Percentiles rank a stretch among this genome's conserved stretches.
Conservation (phyloP, 2,329 filamentous ascomycete species). For the Fusarium dlaminii region DNA sequence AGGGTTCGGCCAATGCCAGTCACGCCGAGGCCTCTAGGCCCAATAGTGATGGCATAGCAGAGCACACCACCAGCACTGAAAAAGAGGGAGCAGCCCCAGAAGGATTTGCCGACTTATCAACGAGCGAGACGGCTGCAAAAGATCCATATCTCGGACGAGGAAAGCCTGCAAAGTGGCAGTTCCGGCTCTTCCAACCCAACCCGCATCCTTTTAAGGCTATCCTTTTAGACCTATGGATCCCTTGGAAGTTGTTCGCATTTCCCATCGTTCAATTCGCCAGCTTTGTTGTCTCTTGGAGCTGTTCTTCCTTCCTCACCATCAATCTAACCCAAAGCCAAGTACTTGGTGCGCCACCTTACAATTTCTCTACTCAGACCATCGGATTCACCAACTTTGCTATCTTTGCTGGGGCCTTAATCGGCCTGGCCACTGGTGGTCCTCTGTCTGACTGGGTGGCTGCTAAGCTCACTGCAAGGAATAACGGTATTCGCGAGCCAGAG, state of each 20-base stretch:
- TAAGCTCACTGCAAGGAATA: not conserved
- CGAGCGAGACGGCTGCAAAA: not conserved
- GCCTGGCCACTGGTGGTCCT: not conserved
- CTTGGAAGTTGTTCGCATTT: not conserved
- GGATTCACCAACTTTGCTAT: not conserved
- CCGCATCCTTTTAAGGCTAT: not conserved
- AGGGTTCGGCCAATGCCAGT: not conserved
- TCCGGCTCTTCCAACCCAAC: not conserved
- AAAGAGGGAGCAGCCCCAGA: not conserved
- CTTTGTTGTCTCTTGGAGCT: not conserved
- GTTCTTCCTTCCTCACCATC: not conserved
- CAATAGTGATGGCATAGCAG: not conserved
- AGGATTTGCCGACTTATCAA: not conserved
- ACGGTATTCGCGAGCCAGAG: not conserved
- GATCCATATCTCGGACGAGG: not conserved
- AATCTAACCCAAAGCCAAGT: not conserved
- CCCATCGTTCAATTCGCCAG: not conserved
- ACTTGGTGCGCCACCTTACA: not conserved
- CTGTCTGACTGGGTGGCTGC: not conserved
- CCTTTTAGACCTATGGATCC: not conserved
- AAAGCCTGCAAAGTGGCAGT: not conserved
- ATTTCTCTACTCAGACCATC: not conserved
- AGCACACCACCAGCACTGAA: not conserved
- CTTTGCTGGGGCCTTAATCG: not conserved
- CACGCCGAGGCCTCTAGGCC: not conserved